Base-by-base conservation (phyloP, 2,329 filamentous ascomycete genomes). In the Phaeosphaeriaceae sp. region DNA sequence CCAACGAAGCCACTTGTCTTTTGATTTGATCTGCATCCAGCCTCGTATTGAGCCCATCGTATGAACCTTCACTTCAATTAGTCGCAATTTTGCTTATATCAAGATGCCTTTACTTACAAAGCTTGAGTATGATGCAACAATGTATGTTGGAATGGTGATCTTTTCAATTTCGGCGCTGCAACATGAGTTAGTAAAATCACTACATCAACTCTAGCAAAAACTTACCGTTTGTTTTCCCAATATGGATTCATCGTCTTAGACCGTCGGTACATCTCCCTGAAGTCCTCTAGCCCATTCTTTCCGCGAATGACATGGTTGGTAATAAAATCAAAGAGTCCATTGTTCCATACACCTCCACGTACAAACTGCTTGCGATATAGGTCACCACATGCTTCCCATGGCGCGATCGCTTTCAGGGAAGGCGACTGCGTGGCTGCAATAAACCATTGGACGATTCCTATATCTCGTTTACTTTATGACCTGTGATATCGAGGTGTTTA, bases 331-430 rank as follows among this genome's bases (percentile, higher is more conserved):
- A 40, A 40, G 4, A 40, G 21, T 11, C 23, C 37, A 11, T 50
- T 38, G 8, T 45, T 44, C 30, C 48, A 53, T 3, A 46, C 38
- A 12, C 59, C 54, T 6, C 59, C 57, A 1, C 54, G 57, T n/a
- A 48, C 45, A 13, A 52, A 46, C 4, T 54, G 45, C 16, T 62
- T 52, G 1, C 59, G 50, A 28, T 60, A 60, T 0, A 52, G 28
- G 20, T 60, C 56, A 6, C 71, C 71, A 30, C 66, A 73, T 7
- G 74, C 78, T 60, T 81, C 79, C 77, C 77, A 78, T 40, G 67
- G 80, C 0, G 76, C 77, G 21, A 80, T 77, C 0, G 69, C 68
- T 34, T 70, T 71, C 4, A 79, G 63, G 3, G 63, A 69, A 0
- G 76, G 77, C 4, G 78, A 77, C 17, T 73, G 62, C 39, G 72